Evolutionary conservation across 352 stramenopile species (phyloP), one percentile per base, ranked within the genome.

Genomic region (Aphanomyces stellatus): DNA sequence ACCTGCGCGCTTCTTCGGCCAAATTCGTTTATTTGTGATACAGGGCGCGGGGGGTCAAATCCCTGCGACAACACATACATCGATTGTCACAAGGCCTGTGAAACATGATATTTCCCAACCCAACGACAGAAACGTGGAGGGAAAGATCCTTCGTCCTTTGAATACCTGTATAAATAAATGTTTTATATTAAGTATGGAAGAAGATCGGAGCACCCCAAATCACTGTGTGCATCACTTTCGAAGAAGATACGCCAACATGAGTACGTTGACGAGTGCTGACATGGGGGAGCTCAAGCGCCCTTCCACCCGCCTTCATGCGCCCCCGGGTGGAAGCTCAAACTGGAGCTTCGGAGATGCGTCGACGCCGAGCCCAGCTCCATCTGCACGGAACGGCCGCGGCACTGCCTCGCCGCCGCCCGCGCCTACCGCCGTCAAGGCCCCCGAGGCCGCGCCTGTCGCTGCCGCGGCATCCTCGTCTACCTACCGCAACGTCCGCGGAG

Each of bases 251-350:
- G 4, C 42, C 41, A 42, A 37, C 13, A 93, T 94, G 85, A 92
- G 83, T 71, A 92, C 85, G 30, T 73, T 94, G 48, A 94, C 85
- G 53, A 92, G 83, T 71, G 72, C 80, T 1, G 85, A 94, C 55
- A 88, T 94, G 62, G 80, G 81, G 63, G 81, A 91, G 65, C 79
- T 94, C 60, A 91, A 90, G 75, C 83, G 85, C 49, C 85, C 85
- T 22, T 90, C 80, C 8, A 94, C 85, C 64, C 85, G 85, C 35
- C 81, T 94, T 53, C 82, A 91, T 66, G 85, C 85, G 11, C 85
- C 85, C 10, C 85, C 85, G 0, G 85, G 85, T 6, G 85, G 85
- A n/a, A 81, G 82, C 17, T 91, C 85, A 57, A 90, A 69, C 75
- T 91, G 80, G 80, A 90, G 81, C 73, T 82, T 91, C 40, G 79